Percentiles rank a stretch among this genome's conserved stretches.
Evolutionary conservation across 495 filamentous ascomycete genomes (phyloP).

Genomic region (Acidomyces sp.): DNA sequence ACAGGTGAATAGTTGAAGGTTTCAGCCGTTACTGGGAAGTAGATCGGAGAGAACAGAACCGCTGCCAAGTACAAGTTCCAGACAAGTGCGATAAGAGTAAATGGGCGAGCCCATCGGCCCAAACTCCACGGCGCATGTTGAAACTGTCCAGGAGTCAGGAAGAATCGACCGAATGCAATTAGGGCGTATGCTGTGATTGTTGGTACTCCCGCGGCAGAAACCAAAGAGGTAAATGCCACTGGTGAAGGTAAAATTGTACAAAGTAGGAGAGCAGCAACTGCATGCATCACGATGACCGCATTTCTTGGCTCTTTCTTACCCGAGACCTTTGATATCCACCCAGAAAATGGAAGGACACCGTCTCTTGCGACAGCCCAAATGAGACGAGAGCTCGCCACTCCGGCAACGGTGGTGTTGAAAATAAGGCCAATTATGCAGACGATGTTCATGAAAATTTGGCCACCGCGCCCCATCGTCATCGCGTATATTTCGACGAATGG

Average conservation of each 20-base stretch:
- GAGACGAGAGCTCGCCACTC: constrained; percentile 42
- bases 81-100: constrained; percentile 21
- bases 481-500: constrained; percentile 44
- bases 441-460: constrained; percentile 43
- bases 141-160: constrained; percentile 33
- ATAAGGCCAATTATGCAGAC: constrained; percentile 35
- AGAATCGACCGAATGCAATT: constrained; percentile 39
- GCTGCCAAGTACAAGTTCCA: constrained; percentile 24
- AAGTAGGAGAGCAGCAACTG: constrained; percentile 35
- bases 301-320: constrained; percentile 38
- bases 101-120: constrained; percentile 21
- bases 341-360: constrained; percentile 42
- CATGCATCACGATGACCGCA: constrained; percentile 43
- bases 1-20: constrained; percentile 24
- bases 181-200: constrained; percentile 43
- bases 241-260: constrained; percentile 42
- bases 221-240: constrained; percentile 43
- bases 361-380: constrained; percentile 45
- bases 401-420: constrained; percentile 40
- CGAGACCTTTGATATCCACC: constrained; percentile 41
- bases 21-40: constrained; percentile 20
- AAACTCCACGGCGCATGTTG: constrained; percentile 21
- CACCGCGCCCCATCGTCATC: constrained; percentile 38
- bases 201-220: constrained; percentile 31
- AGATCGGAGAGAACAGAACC: constrained; percentile 23